Evolutionary conservation across 345 rosid species (phyloP).

Genomic region (Salix exigua): DNA sequence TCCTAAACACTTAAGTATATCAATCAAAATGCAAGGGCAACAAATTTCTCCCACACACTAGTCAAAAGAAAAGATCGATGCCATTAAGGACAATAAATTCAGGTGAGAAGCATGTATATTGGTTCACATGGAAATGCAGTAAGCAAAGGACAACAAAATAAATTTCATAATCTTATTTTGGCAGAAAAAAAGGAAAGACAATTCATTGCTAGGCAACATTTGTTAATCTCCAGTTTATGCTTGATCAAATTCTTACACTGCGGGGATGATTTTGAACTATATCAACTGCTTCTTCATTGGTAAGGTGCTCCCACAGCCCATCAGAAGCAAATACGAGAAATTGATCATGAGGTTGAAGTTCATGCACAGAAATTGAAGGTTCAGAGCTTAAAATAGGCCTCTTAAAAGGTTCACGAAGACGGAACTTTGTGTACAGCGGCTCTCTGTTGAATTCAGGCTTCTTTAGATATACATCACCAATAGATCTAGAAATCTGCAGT

Average conservation of each 20-base stretch:
- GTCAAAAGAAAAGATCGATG: too few species aligned
- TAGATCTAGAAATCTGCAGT: slow-evolving; percentile 32
- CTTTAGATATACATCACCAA: slow-evolving; percentile 32
- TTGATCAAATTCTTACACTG: slow-evolving; percentile 10
- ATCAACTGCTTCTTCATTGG: slow-evolving; percentile 33
- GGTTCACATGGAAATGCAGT: neutral
- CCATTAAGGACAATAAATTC: too few species aligned
- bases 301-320: slow-evolving; percentile 37
- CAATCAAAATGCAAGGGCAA: too few species aligned
- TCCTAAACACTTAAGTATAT: neutral
- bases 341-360: slow-evolving; percentile 27
- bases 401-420: slow-evolving; percentile 30
- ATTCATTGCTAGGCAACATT: too few species aligned
- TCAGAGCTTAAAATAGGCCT: slow-evolving; percentile 34
- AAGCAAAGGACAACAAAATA: neutral
- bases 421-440: slow-evolving; percentile 27
- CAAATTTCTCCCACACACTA: too few species aligned
- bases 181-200: too few species aligned
- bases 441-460: slow-evolving; percentile 32
- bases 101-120: neutral
- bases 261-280: slow-evolving; percentile 31
- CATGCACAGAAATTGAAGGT: slow-evolving; percentile 22
- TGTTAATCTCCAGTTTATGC: too few species aligned
- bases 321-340: slow-evolving; percentile 32
- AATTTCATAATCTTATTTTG: neutral